Conservation (phyloP, 192 early-diverging fungal genomes). For the Entomortierella lignicola region DNA sequence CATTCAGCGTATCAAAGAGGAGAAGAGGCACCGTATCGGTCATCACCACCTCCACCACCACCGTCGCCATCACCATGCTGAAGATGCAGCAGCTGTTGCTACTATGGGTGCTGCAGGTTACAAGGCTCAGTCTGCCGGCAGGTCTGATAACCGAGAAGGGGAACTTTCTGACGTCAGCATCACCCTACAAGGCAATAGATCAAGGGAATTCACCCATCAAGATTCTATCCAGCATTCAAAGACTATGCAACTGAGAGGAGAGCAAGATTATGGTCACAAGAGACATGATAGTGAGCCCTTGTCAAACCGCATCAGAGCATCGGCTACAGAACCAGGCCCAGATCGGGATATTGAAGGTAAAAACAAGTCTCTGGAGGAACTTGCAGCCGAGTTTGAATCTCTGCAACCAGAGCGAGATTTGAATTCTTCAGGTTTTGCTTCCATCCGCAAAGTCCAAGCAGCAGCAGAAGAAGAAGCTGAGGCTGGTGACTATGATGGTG, state of each 20-base stretch:
- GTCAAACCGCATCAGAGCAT: constrained; percentile 1
- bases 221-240: background rate
- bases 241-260: background rate
- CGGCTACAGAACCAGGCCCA: constrained; percentile 13
- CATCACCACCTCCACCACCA: too few species aligned
- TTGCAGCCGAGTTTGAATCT: constrained; percentile 21
- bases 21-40: background rate
- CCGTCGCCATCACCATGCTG: too few species aligned
- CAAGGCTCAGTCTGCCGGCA: too few species aligned
- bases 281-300: background rate
- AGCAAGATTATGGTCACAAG: background rate
- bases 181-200: too few species aligned
- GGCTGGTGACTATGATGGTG: background rate
- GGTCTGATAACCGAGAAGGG: too few species aligned
- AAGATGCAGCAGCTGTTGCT: too few species aligned
- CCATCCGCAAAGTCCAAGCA: background rate
- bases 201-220: too few species aligned
- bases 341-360: constrained; percentile 3
- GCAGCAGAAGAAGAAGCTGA: background rate
- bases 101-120: too few species aligned
- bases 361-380: constrained; percentile 8
- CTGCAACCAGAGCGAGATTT: constrained; percentile 4
- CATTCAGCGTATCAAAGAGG: background rate
- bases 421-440: background rate
- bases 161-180: too few species aligned